phyloP scores from a whole-genome alignment of 1,284 basidiomycete genomes.

The Trichosporon coremiiforme region DNA sequence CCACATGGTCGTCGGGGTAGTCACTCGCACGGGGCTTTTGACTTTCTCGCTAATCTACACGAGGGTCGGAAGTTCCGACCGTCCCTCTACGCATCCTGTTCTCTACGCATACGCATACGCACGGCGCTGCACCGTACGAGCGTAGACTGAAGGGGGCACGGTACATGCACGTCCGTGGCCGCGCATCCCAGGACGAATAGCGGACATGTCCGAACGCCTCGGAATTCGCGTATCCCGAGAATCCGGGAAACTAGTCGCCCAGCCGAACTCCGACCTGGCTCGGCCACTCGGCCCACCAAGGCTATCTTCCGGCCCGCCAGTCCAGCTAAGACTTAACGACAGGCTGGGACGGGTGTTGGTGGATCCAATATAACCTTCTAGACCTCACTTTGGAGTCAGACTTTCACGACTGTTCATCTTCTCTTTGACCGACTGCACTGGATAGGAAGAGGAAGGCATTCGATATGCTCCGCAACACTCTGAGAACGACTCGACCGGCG shows the following conservation, averaged over 20 bases:
- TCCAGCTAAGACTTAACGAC: too few relatives aligned
- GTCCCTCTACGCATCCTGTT: too few relatives aligned
- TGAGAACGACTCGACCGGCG: slow-evolving; percentile 18
- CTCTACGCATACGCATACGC: too few relatives aligned
- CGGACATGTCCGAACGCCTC: slow-evolving; percentile 5
- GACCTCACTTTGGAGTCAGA: not conserved
- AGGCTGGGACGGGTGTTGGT: too few relatives aligned
- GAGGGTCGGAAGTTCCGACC: too few relatives aligned
- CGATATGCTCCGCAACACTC: slow-evolving; percentile 24
- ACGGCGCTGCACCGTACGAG: too few relatives aligned
- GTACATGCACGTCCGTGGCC: not conserved
- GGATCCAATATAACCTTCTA: not conserved
- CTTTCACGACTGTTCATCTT: not conserved
- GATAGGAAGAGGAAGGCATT: too few relatives aligned
- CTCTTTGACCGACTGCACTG: not conserved
- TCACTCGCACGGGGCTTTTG: not conserved
- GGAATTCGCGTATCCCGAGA: slow-evolving; percentile 13
- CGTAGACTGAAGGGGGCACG: too few relatives aligned
- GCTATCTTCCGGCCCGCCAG: not conserved
- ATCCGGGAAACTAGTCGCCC: not conserved
- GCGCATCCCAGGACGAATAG: not conserved
- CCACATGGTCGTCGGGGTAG: not conserved
- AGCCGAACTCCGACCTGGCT: slow-evolving; percentile 3
- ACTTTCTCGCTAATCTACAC: too few relatives aligned
- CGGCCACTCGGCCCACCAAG: not conserved